A percentile compares a stretch with the other conserved stretches of the same genome.
These are phyloP conservation scores for Elsinoe fawcettii DNA, from an alignment of 2,329 filamentous ascomycete genomes.

Conservation along the genomic window DNA sequence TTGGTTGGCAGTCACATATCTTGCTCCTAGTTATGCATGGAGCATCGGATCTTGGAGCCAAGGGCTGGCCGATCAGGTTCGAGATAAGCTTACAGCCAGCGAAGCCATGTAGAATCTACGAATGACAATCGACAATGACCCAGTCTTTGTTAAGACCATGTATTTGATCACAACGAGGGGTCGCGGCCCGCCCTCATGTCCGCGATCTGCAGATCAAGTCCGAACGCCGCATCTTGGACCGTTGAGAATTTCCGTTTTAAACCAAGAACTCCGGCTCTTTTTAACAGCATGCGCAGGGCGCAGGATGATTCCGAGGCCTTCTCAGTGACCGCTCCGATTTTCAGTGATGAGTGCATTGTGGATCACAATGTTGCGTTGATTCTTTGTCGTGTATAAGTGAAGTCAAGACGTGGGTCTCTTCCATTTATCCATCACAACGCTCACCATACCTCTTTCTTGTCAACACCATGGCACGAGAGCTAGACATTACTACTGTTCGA, in stretches of 20 bases:
- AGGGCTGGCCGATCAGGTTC: not conserved
- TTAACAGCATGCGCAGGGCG: not conserved
- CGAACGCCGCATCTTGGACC: not conserved
- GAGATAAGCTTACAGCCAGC: not conserved
- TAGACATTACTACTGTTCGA: not conserved
- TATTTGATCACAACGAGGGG: too few relatives aligned
- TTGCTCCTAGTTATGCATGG: not conserved
- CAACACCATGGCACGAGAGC: not conserved
- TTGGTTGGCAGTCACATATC: conserved; percentile 8
- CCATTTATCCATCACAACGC: not conserved
- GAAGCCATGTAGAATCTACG: not conserved
- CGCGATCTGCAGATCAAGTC: not conserved
- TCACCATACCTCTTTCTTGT: not conserved
- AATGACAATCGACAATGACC: not conserved
- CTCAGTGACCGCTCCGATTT: not conserved
- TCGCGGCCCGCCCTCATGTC: not conserved
- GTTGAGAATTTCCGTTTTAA: conserved; percentile 7
- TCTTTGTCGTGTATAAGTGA: not conserved
- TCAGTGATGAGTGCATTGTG: not conserved
- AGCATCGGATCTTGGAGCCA: not conserved
- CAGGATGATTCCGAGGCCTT: not conserved
- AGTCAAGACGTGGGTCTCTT: not conserved
- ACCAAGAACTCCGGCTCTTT: not conserved
- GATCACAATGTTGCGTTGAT: not conserved
- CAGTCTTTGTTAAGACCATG: not conserved